Evolutionary conservation across 306 rosid genomes (phyloP).

Genomic region (Corylus avellana): DNA sequence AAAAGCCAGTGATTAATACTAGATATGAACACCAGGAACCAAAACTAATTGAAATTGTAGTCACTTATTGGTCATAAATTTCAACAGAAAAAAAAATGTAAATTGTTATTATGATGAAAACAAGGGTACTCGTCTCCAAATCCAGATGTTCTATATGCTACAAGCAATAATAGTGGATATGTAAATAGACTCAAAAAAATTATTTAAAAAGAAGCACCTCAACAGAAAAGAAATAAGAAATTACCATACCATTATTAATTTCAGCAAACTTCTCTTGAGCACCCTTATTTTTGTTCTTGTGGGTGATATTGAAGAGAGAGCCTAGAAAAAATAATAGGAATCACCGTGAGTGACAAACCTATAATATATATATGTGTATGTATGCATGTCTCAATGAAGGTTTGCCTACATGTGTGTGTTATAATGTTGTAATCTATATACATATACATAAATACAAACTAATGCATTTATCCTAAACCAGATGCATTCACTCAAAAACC

Average conservation of each 20-base stretch:
- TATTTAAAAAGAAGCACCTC: not conserved
- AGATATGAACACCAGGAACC: not conserved
- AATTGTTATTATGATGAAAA: not conserved
- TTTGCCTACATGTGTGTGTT: not conserved
- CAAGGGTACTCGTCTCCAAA: not conserved
- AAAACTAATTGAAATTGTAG: not conserved
- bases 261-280: constrained; percentile 93
- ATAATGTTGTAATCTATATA: not conserved
- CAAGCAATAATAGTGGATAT: too few species aligned
- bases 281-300: constrained; percentile 82
- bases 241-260: constrained; percentile 72
- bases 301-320: constrained; percentile 96
- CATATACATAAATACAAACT: not conserved
- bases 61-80: not conserved
- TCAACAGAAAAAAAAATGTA: not conserved
- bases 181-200: not conserved
- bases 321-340: constrained; percentile 37
- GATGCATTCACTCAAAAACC: not conserved
- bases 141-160: not conserved
- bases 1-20: not conserved
- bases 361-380: not conserved
- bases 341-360: constrained; percentile 3
- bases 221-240: not conserved
- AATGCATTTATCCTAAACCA: not conserved
- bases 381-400: not conserved